Conservation (phyloP, 2,329 filamentous ascomycete species). For the Uncinocarpus reesii region DNA sequence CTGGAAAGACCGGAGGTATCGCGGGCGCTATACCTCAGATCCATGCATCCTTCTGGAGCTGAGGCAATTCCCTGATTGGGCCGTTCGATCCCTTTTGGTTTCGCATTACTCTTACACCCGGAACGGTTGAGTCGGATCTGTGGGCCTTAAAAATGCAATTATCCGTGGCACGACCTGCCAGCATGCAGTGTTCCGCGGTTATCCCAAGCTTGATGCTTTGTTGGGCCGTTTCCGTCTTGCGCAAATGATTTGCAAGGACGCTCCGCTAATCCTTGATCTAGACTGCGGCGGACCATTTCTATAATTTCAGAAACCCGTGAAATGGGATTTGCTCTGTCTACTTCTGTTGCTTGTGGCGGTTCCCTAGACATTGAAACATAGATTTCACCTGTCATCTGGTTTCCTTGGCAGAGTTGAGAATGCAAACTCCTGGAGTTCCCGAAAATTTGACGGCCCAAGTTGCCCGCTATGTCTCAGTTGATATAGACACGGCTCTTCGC, state of each 20-base stretch:
- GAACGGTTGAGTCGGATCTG: slow-evolving; percentile 10
- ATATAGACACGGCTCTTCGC: slow-evolving; percentile 3
- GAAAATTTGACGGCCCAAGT: not conserved
- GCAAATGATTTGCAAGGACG: not conserved
- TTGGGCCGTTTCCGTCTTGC: not conserved
- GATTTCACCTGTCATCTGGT: no score
- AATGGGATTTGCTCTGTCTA: no score
- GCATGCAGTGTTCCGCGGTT: not conserved
- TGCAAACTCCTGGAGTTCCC: not conserved
- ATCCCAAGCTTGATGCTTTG: slow-evolving; percentile 9
- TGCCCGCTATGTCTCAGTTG: not conserved
- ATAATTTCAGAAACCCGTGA: no score
- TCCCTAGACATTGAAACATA: no score
- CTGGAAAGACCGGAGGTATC: not conserved
- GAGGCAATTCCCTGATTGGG: slow-evolving; percentile 3
- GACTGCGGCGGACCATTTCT: no score
- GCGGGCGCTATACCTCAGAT: not conserved
- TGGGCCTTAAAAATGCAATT: slow-evolving; percentile 7
- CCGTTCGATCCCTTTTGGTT: not conserved
- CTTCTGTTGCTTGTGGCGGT: no score
- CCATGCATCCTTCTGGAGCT: not conserved
- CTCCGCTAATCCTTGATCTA: no score
- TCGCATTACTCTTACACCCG: not conserved
- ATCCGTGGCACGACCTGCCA: slow-evolving; percentile 9
- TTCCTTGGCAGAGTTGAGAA: not conserved